These are phyloP conservation scores for Phytophthora kernoviae DNA, from an alignment of 352 stramenopile species.

Conservation along the genomic window DNA sequence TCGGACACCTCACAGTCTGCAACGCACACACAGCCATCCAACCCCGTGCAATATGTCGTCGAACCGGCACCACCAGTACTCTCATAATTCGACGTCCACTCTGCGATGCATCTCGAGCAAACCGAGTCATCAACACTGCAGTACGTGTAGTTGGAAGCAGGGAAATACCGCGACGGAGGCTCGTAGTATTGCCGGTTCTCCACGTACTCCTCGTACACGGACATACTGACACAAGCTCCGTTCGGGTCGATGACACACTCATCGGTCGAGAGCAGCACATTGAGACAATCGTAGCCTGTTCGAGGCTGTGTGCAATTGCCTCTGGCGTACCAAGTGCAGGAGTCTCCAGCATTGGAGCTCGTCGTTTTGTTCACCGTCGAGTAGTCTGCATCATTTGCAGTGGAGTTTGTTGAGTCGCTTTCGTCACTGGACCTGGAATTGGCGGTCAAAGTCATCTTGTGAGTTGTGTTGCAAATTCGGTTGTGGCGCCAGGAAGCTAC, in stretches of 20 bases:
- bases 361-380: conserved; percentile 15
- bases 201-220: conserved; percentile 32
- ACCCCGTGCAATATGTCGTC: conserved; percentile 36
- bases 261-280: conserved; percentile 25
- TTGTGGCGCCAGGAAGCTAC: conserved; percentile 9
- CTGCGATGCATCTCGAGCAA: conserved; percentile 33
- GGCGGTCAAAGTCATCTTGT: conserved; percentile 16
- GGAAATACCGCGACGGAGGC: conserved; percentile 30
- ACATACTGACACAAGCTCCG: conserved; percentile 41
- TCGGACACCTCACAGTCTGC: conserved; percentile 34
- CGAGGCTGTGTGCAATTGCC: conserved; percentile 24
- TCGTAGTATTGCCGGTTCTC: conserved; percentile 31
- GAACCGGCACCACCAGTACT: conserved; percentile 23
- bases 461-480: conserved; percentile 12
- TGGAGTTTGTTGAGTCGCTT: background rate
- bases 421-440: background rate
- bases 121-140: conserved; percentile 36
- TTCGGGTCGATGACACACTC: conserved; percentile 40
- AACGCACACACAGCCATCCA: conserved; percentile 44
- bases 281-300: conserved; percentile 39
- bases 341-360: conserved; percentile 33
- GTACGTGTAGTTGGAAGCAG: conserved; percentile 44
- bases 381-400: background rate
- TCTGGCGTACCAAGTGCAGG: conserved; percentile 40
- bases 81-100: conserved; percentile 34